Evolutionary conservation across 495 filamentous ascomycete genomes (phyloP).

Genomic region (Cudoniella acicularis): DNA sequence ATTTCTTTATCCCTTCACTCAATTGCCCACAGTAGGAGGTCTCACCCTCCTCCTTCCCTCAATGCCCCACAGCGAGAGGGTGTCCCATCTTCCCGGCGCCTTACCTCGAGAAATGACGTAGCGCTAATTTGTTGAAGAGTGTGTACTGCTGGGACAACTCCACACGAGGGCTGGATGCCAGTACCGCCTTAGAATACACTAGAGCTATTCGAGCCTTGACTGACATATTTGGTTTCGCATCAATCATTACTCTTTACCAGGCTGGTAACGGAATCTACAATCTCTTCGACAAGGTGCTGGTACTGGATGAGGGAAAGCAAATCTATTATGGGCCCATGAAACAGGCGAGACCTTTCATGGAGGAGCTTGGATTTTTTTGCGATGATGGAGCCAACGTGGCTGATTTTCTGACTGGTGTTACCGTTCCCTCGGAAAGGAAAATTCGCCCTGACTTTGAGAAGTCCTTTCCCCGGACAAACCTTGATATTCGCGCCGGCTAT

Average conservation of each 20-base stretch:
- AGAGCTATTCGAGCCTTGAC: constrained; percentile 46
- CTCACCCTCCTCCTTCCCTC: too few relatives aligned
- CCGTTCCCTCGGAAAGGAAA: constrained; percentile 57
- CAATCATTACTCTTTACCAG: constrained; percentile 61
- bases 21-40: too few relatives aligned
- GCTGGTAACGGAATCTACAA: constrained; percentile 66
- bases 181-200: constrained; percentile 69
- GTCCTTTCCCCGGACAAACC: constrained; percentile 62
- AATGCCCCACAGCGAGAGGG: too few relatives aligned
- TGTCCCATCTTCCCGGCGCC: too few relatives aligned
- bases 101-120: too few relatives aligned
- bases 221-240: constrained; percentile 41
- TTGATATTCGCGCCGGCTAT: constrained; percentile 58
- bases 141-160: constrained; percentile 81
- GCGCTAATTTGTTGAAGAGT: too few relatives aligned
- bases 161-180: constrained; percentile 79
- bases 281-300: constrained; percentile 58
- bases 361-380: constrained; percentile 64
- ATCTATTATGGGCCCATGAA: constrained; percentile 62
- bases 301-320: constrained; percentile 64
- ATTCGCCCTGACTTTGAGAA: constrained; percentile 61
- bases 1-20: too few relatives aligned
- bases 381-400: constrained; percentile 62
- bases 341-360: constrained; percentile 65
- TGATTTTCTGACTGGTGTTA: constrained; percentile 67